Evolutionary conservation across 1,284 basidiomycete species (phyloP), one percentile per base, ranked within the genome.

Genomic region (Rhodotorula glutinis): DNA sequence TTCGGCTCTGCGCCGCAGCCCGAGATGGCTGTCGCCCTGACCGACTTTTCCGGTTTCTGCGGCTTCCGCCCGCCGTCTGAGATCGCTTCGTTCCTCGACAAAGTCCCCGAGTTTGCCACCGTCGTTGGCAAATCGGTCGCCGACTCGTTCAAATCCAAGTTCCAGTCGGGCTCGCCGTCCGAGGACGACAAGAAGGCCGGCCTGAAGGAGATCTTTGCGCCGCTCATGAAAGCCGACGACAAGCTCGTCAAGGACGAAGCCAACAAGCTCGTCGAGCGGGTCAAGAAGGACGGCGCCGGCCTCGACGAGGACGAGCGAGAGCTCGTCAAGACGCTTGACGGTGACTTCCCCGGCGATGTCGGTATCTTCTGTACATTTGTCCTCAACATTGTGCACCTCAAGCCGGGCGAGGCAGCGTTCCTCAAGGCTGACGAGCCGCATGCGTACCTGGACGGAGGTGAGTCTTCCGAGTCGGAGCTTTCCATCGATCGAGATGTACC

Each of bases 1-100:
- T 38, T 38, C 33, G 5, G 33, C 33, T 38, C 33, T 38, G 7
- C 33, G 33, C 33, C 33, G 11, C 71, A 84, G 80, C 96, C 96
- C 5, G 96, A 99, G 79, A 96, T 99, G 92, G 93, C 94, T 17
- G 85, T 98, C 59, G 96, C 96, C 1, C 80, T 99, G 63, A 94
- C 93, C 0, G 85, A 88, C 11, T 98, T 98, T 82, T 83, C 83
- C 47, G 96, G 91, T 0, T 85, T 98, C 76, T 96, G 92, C 77
- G 93, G 93, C 41, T 97, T 96, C 81, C 83, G 88, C 17, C 92
- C 92, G 7, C 83, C 93, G 1, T 76, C 82, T 1, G 82, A 86
- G 61, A 91, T 97, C 74, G 84, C 85, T 19, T 78, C 81, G 10
- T 86, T 87, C 78, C 83, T 99, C 64, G 76, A 80, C 41, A 79